Base-by-base conservation (phyloP, 2,329 filamentous ascomycete genomes). In the Fusarium virguliforme region DNA sequence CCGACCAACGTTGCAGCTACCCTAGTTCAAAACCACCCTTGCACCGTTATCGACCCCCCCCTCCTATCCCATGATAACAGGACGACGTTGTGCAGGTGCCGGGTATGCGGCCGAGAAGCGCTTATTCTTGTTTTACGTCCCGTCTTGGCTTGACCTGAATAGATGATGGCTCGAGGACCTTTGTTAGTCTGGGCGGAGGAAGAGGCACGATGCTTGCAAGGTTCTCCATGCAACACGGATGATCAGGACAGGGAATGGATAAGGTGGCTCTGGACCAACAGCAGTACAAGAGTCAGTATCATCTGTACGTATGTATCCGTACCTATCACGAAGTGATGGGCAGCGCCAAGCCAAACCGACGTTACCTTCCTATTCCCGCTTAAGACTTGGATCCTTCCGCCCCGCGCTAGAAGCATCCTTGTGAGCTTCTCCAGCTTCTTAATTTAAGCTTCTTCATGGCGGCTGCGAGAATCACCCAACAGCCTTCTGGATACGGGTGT, bases 341-440 rank as follows among this genome's bases (percentile, higher is more conserved):
- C 63, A 64, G 30, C 35, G 60, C 59, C 62, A 65, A 65, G 43
- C 32, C 53, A 43, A 37, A 51, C 32, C 43, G 60, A 61, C 60
- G 62, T 26, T 65, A 75, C 74, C 74, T 75, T 75, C 74, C 72
- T 74, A 56, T 63, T 75, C 40, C 48, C 55, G 60, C 70, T 50
- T 70, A 67, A 62, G 24, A 8, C 43, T 15, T 48, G 26, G 13
- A 18, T 28, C 26, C 22, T 37, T 28, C 26, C 22, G 37, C 51
- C 37, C 32, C 51, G 32, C 65, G 63, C 62, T 65, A 67, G 56
- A 67, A 70, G n/a, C 38, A 56, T 67, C 56, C 58, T 60, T 57
- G 32, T 24, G 28, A 22, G 40, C 55, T 70, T 59, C 34, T 28
- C 18, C 7, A 41, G 15, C 30, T 34, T 37, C 67, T 72, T 72